phyloP scores from a whole-genome alignment of 805 yeast species.

The Ogataea pilisensis region DNA sequence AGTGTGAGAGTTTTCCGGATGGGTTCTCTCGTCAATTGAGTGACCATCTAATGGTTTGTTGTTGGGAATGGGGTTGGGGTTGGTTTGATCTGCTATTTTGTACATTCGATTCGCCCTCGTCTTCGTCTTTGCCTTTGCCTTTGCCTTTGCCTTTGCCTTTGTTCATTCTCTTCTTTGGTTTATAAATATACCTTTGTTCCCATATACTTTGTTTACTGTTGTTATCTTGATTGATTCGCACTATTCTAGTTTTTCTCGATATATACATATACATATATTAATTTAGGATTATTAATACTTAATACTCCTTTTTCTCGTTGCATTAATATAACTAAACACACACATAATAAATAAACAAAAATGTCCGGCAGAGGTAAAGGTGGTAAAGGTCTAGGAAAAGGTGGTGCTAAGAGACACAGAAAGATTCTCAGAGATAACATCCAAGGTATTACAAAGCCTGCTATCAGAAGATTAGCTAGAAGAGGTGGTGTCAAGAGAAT shows the following conservation, averaged over 20 bases:
- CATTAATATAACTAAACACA: neutral
- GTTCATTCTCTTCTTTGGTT: neutral
- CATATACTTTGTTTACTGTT: neutral
- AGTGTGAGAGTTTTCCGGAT: too few relatives aligned
- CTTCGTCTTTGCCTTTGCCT: too few relatives aligned
- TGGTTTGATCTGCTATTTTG: too few relatives aligned
- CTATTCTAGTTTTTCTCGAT: too few relatives aligned
- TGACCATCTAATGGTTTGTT: too few relatives aligned
- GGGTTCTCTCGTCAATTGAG: too few relatives aligned
- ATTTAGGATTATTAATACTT: too few relatives aligned
- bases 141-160: neutral
- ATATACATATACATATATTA: too few relatives aligned
- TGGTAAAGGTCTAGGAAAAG: slow-evolving; percentile 99
- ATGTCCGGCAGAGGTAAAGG: slow-evolving; percentile 99
- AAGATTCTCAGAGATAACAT: slow-evolving; percentile 99
- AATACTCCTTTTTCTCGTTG: neutral
- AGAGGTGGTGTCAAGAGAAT: slow-evolving; percentile 99
- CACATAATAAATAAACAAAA: slow-evolving; percentile 22
- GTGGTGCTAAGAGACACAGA: slow-evolving; percentile 99
- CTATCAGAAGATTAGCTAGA: slow-evolving; percentile 99
- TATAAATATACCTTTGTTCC: slow-evolving; percentile 1
- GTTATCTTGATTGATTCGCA: neutral
- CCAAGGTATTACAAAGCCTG: slow-evolving; percentile 99
- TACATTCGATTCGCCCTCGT: too few relatives aligned
- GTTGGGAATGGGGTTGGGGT: too few relatives aligned